Percentiles rank a stretch among this genome's conserved stretches.
Evolutionary conservation across 148 eudicot species (phyloP).

Genomic region (Nyssa sinensis): DNA sequence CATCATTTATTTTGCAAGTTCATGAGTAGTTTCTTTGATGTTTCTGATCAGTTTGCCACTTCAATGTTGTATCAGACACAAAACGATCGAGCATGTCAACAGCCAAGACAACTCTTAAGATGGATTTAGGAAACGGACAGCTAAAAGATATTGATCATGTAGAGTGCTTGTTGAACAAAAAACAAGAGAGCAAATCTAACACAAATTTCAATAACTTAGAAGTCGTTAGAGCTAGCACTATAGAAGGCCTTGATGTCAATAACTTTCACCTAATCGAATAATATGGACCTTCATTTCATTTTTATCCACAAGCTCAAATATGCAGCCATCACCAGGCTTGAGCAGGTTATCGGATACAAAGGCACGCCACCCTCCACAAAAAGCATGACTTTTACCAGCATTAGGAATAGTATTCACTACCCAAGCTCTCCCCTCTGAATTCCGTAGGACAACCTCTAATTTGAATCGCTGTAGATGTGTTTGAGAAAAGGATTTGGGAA

Average conservation of each 20-base stretch:
- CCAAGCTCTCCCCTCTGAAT: constrained; percentile 10
- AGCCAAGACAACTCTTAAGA: too few relatives aligned
- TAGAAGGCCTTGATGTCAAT: too few relatives aligned
- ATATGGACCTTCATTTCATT: constrained; percentile 6
- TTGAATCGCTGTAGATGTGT: neutral
- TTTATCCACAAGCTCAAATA: constrained; percentile 9
- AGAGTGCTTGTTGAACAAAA: neutral
- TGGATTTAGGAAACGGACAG: too few relatives aligned
- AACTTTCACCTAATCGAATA: neutral
- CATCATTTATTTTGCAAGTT: too few relatives aligned
- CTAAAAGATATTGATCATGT: too few relatives aligned
- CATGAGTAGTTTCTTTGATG: too few relatives aligned
- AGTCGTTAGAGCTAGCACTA: too few relatives aligned
- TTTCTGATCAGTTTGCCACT: too few relatives aligned
- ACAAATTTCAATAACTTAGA: neutral
- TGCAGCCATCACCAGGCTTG: constrained; percentile 16
- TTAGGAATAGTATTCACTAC: constrained; percentile 1
- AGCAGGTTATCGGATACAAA: neutral
- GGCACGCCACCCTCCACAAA: constrained; percentile 10
- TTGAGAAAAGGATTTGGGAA: neutral
- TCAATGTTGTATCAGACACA: too few relatives aligned
- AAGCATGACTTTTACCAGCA: neutral
- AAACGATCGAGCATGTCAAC: too few relatives aligned
- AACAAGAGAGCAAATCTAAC: too few relatives aligned
- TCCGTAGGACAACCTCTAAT: neutral